These are phyloP conservation scores for Trichoderma guizhouense DNA, from an alignment of 2,329 filamentous ascomycete species.

Conservation along the genomic window DNA sequence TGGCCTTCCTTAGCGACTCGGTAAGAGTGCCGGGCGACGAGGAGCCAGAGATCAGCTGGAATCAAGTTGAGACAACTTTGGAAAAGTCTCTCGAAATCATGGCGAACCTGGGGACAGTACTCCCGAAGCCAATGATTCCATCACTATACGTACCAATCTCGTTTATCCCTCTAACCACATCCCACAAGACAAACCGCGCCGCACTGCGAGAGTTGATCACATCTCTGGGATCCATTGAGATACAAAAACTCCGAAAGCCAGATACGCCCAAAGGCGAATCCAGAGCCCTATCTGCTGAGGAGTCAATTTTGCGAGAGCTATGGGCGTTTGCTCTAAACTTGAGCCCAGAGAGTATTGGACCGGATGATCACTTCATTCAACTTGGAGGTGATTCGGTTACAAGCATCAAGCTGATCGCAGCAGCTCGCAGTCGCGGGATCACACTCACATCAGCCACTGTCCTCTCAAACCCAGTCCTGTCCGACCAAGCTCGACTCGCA, in stretches of 20 bases:
- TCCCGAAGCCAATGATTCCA: neutral
- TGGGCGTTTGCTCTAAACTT: conserved; percentile 38
- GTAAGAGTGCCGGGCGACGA: neutral
- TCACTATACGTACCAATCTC: neutral
- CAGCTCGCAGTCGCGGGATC: conserved; percentile 1
- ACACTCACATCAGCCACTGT: neutral
- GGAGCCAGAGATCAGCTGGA: neutral
- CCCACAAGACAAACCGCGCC: neutral
- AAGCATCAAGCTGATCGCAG: conserved; percentile 43
- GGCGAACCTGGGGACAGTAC: neutral
- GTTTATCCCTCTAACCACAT: neutral
- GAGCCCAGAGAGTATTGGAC: conserved; percentile 32
- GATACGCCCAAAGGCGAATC: neutral
- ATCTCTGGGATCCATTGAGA: neutral
- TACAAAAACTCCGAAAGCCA: neutral
- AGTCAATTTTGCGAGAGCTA: conserved; percentile 28
- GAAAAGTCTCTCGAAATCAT: neutral
- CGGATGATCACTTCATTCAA: conserved; percentile 47
- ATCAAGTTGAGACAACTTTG: neutral
- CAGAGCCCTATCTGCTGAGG: neutral
- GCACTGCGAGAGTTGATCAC: neutral
- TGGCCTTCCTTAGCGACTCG: neutral
- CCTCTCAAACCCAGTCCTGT: neutral
- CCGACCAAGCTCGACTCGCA: neutral
- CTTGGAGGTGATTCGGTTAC: conserved; percentile 47